Conservation (phyloP, 1,284 basidiomycete species). For the Fomitopsis palustris region DNA sequence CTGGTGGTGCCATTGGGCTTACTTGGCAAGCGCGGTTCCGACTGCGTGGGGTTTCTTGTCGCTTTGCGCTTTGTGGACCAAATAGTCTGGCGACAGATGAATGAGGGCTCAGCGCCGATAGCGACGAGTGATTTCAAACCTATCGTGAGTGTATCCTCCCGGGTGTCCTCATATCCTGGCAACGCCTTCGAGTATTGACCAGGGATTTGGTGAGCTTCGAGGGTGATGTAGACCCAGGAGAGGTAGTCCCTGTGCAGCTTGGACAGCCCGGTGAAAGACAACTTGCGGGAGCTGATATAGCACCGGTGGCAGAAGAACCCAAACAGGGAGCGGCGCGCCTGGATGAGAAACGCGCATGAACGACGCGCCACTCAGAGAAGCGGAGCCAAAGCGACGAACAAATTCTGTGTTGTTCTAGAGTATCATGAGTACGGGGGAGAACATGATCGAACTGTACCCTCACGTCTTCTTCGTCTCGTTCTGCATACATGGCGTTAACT, state of each 20-base stretch:
- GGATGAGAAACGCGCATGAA: neutral
- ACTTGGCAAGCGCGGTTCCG: conserved; percentile 60
- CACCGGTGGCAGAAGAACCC: conserved; percentile 77
- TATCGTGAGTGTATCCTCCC: conserved; percentile 50
- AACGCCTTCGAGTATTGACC: conserved; percentile 22
- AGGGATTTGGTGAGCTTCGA: conserved; percentile 30
- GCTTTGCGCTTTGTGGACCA: conserved; percentile 60
- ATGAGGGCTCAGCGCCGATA: neutral
- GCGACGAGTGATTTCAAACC: conserved; percentile 28
- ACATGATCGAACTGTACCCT: neutral
- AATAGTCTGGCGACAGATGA: conserved; percentile 35
- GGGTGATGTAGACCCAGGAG: conserved; percentile 53
- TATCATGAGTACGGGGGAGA: neutral
- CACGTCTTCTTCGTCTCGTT: conserved; percentile 26
- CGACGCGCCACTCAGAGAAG: neutral
- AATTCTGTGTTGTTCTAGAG: conserved; percentile 12
- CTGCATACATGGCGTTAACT: conserved; percentile 11
- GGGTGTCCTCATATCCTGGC: conserved; percentile 38
- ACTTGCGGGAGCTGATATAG: conserved; percentile 66
- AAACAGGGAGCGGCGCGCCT: conserved; percentile 73
- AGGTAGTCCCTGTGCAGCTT: conserved; percentile 62
- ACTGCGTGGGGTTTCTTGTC: conserved; percentile 67
- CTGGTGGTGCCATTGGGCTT: conserved; percentile 17
- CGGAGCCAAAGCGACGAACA: conserved; percentile 14
- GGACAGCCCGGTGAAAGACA: conserved; percentile 65